phyloP scores from a whole-genome alignment of 2,329 filamentous ascomycete species.

The Dactylellina sp. region DNA sequence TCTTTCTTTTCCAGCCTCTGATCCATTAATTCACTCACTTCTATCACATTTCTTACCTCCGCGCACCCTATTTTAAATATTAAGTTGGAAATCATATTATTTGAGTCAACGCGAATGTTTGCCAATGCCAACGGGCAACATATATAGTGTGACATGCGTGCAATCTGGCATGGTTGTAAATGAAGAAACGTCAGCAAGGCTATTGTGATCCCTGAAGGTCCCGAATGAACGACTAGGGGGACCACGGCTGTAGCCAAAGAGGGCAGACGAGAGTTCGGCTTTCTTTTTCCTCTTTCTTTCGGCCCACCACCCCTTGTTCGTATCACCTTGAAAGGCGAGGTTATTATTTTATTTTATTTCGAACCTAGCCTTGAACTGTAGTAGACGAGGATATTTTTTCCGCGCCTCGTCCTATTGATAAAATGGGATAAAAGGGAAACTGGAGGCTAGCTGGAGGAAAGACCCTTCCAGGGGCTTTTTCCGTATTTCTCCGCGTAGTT shows the following conservation, averaged over 20 bases:
- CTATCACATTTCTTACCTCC: slow-evolving; percentile 4
- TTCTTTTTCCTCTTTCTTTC: neutral
- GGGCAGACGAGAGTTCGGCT: neutral
- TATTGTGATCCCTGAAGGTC: slow-evolving; percentile 20
- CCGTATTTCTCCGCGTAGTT: slow-evolving; percentile 11
- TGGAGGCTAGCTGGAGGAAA: neutral
- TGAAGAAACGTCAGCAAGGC: slow-evolving; percentile 13
- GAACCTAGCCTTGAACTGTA: neutral
- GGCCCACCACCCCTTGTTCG: slow-evolving; percentile 7
- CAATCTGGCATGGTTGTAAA: neutral
- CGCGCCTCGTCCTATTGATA: neutral
- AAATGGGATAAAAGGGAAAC: neutral
- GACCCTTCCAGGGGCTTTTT: neutral
- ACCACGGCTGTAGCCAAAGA: slow-evolving; percentile 29
- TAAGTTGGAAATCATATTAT: too few species aligned
- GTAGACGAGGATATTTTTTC: slow-evolving; percentile 19
- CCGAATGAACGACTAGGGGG: slow-evolving; percentile 17
- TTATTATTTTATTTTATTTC: neutral
- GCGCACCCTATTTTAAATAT: slow-evolving; percentile 37
- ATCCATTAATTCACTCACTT: slow-evolving; percentile 9
- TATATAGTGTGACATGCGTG: neutral
- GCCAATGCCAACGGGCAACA: neutral
- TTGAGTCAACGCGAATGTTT: too few species aligned
- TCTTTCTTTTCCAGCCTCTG: neutral
- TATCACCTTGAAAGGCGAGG: slow-evolving; percentile 38